Base-by-base conservation (phyloP, 2,329 filamentous ascomycete genomes). In the Botrytis porri region DNA sequence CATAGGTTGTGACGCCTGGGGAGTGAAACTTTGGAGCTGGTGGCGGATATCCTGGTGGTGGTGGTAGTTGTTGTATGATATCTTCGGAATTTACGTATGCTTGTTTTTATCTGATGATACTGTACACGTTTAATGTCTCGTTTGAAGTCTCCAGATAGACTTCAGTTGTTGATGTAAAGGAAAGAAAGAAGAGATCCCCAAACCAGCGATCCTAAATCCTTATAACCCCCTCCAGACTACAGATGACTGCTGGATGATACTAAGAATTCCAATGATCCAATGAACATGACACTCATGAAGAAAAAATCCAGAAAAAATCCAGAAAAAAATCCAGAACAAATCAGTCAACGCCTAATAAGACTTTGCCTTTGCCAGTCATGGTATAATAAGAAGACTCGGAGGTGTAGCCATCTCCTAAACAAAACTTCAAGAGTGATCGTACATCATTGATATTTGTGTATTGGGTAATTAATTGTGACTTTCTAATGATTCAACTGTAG, bases 261-360 rank as follows among this genome's bases (percentile, higher is more conserved):
- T 18, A 29, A 51, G 4, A n/a, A 51, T n/a, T n/a, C 10, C 4
- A n/a, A n/a, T 51, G 25, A 51, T n/a, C 20, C 0, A 6, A n/a
- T 29, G 4, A 5, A 51, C 10, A n/a, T n/a, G 48, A 14, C 10
- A n/a, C 22, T 0, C 0, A 51, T 29, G 1, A 1, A 18, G 25
- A 18, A 29, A 16, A 4, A 29, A 7, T 18, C 0, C 6, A 54
- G 5, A 14, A 29, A 4, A 4, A 29, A 29, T 16, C 14, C n/a
- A n/a, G n/a, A n/a, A 18, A 29, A 16, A 4, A 29, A 7, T 18
- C 0, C 6, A 54, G 5, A 14, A 29, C 5, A 4, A 29, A 29
- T 16, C 14, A n/a, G n/a, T 29, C 14, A 29, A 54, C 5, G 14
- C 51, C 25, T 54, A 1, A 0, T 29, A 54, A 29, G 12, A 29